Base-by-base conservation (phyloP, 306 rosid genomes). In the Medicago arabica region DNA sequence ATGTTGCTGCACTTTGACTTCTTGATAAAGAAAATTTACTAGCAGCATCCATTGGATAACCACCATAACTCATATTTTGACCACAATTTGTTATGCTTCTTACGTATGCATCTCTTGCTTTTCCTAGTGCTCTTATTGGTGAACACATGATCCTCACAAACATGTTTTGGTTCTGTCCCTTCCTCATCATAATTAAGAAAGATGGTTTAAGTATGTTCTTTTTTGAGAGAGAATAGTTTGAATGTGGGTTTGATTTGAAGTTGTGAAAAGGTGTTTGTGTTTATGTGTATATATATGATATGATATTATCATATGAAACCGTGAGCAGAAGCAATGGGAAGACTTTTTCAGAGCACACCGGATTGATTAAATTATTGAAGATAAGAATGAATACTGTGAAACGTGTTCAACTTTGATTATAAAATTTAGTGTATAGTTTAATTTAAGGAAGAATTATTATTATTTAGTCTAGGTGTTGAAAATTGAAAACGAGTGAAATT, bases 31-130 rank as follows among this genome's bases (percentile, higher is more conserved):
- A 19, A 80, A 78, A 78, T 6, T 74, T 74, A 0, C 82, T 82
- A 6, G 62, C 82, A 18, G 4, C 73, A 17, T 82, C 87, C 80
- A 66, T 31, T 17, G 83, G 64, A 67, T 55, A 55, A 19, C 67
- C 59, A 1, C 90, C 78, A 40, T 73, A 75, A 11, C 59, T 69
- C 34, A 86, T 18, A 23, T 2, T 72, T 1, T 82, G 62, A 0
- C 83, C 88, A 25, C 87, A 84, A 2, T 47, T 80, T 0, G 89
- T 88, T 67, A 92, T 88, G 89, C 92, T 80, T 14, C 88, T 14
- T 21, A 92, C 85, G 69, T 92, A 92, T 5, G 86, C 74, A 75
- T 92, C 96, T 60, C 76, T 83, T 16, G 89, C 96, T 69, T 84
- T 90, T 8, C 71, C 59, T 9, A 92, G 51, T 6, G 64, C 87